These are phyloP conservation scores for Cardamine occulta DNA, from an alignment of 345 rosid species.

Conservation along the genomic window DNA sequence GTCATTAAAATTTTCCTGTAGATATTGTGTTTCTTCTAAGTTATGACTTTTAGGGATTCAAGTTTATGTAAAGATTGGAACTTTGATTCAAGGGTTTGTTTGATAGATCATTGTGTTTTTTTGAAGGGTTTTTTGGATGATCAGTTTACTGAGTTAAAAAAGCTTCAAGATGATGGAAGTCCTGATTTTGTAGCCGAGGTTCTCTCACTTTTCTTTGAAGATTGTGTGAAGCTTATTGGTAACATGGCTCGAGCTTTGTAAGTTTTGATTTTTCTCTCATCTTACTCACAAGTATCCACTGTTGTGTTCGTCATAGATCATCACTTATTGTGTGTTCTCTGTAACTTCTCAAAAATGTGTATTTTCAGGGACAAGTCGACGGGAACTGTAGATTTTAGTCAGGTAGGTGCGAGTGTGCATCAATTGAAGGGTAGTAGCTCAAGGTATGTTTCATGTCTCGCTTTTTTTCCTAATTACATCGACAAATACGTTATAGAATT, in stretches of 20 bases:
- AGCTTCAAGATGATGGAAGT: slow-evolving; percentile 82
- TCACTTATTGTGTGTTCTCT: not conserved
- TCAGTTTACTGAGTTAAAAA: slow-evolving; percentile 73
- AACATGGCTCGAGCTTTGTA: slow-evolving; percentile 73
- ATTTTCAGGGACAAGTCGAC: slow-evolving; percentile 54
- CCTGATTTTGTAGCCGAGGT: slow-evolving; percentile 81
- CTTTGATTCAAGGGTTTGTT: not conserved
- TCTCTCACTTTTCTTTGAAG: slow-evolving; percentile 75
- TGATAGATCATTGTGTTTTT: slow-evolving; percentile 17
- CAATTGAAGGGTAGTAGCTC: slow-evolving; percentile 96
- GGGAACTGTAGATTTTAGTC: slow-evolving; percentile 62
- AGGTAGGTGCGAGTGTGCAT: slow-evolving; percentile 76
- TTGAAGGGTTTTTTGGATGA: slow-evolving; percentile 72
- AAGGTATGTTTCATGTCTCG: slow-evolving; percentile 52
- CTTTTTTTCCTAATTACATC: not conserved
- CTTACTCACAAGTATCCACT: not conserved
- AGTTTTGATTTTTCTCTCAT: slow-evolving; percentile 37
- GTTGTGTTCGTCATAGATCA: not conserved
- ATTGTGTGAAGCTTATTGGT: slow-evolving; percentile 69
- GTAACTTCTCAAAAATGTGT: not conserved
- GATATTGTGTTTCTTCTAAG: slow-evolving; percentile 2
- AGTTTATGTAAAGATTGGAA: not conserved
- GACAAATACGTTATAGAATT: not conserved
- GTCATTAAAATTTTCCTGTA: not conserved
- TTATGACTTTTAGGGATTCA: slow-evolving; percentile 7